A percentile compares a stretch with the other conserved stretches of the same genome.
Evolutionary conservation across 2,329 filamentous ascomycete species (phyloP).

Genomic region (Stemphylium beticola): DNA sequence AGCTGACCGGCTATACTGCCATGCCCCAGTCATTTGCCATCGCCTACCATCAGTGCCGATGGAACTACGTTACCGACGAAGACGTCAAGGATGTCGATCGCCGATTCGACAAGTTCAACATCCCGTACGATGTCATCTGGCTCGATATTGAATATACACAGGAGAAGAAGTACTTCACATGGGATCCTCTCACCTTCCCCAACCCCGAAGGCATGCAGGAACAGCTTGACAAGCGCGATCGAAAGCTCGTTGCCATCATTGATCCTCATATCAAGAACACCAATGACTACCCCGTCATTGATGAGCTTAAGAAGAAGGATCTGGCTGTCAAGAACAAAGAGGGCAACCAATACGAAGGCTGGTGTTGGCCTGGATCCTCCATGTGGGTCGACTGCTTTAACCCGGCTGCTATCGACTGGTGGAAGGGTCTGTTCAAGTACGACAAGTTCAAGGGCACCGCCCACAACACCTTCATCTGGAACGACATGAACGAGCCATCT

Average conservation of each 20-base stretch:
- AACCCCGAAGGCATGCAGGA: constrained; percentile 87
- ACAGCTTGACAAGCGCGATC: constrained; percentile 81
- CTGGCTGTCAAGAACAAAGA: constrained; percentile 91
- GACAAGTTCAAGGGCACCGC: constrained; percentile 84
- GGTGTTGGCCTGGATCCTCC: constrained; percentile 98
- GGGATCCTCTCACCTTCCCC: constrained; percentile 86
- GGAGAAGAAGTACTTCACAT: constrained; percentile 97
- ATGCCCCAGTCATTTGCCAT: constrained; percentile 92
- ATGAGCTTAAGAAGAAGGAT: constrained; percentile 83
- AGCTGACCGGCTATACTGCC: constrained; percentile 89
- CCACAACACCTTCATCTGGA: constrained; percentile 93
- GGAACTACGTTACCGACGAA: constrained; percentile 98
- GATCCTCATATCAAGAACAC: constrained; percentile 98
- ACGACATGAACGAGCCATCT: constrained; percentile 99
- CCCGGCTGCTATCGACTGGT: constrained; percentile 89
- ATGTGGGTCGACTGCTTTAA: constrained; percentile 98
- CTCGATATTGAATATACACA: constrained; percentile 98
- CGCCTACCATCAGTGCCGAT: constrained; percentile 95
- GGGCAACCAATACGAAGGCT: constrained; percentile 86
- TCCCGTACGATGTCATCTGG: constrained; percentile 99
- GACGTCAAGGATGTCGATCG: constrained; percentile 96
- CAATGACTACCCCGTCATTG: constrained; percentile 74
- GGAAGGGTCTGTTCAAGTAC: constrained; percentile 87
- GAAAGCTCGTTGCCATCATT: constrained; percentile 92
- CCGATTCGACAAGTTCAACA: constrained; percentile 93